Percentiles rank a stretch among this genome's conserved stretches.
Evolutionary conservation across 2,329 filamentous ascomycete species (phyloP).

Genomic region (Fusarium sp.): DNA sequence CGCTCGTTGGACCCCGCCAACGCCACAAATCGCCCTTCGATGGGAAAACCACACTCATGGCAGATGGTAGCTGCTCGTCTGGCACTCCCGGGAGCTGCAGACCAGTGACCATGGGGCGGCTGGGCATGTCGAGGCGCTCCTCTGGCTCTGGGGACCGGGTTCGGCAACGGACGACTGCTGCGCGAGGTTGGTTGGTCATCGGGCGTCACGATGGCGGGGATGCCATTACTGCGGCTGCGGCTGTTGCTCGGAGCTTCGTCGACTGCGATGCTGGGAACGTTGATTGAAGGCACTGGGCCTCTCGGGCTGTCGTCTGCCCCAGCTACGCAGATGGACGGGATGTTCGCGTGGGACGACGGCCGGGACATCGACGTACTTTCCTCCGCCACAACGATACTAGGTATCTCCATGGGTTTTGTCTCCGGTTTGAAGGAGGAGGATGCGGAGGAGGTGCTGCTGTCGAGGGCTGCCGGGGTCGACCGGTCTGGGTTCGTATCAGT

Average conservation of each 20-base stretch:
- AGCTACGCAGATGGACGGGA: slow-evolving; percentile 53
- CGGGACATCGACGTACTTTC: slow-evolving; percentile 52
- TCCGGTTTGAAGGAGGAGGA: slow-evolving; percentile 42
- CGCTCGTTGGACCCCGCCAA: slow-evolving; percentile 78
- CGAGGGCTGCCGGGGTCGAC: slow-evolving; percentile 46
- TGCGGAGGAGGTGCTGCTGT: slow-evolving; percentile 23
- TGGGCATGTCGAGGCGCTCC: slow-evolving; percentile 51
- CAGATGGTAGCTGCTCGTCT: slow-evolving; percentile 77
- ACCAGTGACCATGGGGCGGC: slow-evolving; percentile 68
- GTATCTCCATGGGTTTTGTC: slow-evolving; percentile 57
- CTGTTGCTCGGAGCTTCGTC: slow-evolving; percentile 44
- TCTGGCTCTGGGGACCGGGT: slow-evolving; percentile 53
- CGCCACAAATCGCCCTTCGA: slow-evolving; percentile 90
- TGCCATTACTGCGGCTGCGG: slow-evolving; percentile 27
- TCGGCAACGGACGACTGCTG: slow-evolving; percentile 55
- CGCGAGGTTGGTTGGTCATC: slow-evolving; percentile 48
- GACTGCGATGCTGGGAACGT: slow-evolving; percentile 64
- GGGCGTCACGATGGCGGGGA: slow-evolving; percentile 62
- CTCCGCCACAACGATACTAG: slow-evolving; percentile 67
- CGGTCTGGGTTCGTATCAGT: slow-evolving; percentile 72
- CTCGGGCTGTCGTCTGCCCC: slow-evolving; percentile 39
- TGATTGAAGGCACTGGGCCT: slow-evolving; percentile 50
- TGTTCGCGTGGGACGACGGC: slow-evolving; percentile 43
- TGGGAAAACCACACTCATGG: slow-evolving; percentile 84
- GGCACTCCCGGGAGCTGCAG: slow-evolving; percentile 60